Base-by-base conservation (phyloP, 257 asterid species). In the Thymus quinquecostatus region DNA sequence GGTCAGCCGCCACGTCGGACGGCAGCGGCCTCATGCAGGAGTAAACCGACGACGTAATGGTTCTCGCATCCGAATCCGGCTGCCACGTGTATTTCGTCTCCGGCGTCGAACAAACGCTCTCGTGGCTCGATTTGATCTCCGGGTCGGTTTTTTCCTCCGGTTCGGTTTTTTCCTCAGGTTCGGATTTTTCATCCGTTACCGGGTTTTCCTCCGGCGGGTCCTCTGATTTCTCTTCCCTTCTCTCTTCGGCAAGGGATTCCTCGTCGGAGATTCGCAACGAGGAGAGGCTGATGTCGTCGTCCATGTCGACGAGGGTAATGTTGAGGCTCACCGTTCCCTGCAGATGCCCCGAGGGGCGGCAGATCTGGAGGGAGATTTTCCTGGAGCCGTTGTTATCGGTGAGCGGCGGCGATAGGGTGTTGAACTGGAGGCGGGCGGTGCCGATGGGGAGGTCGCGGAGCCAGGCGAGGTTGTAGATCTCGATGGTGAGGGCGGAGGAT, bases 401-500 rank as follows among this genome's bases (percentile, higher is more conserved):
- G 27, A 81, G 75, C 27, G 89, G 87, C 1, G 89, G 93, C 1
- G 85, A 84, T 43, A 93, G 61, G 21, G 62, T 79, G 68, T 71
- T 75, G 79, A 93, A 53, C 64, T 59, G 48, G 60, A 93, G 83
- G 9, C 75, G 82, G 2, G 96, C 66, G 6, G 94, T 89, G 64
- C 98, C 98, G 7, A 93, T 81, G 8, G 97, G 98, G 28, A 87
- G 86, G 71, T 91, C 96, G 0, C 98, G 88, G 38, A 93, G 71
- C 96, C 97, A 89, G 0, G 96, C 92, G 10, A 91, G 87, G 12
- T 91, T 93, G 60, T 80, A 93, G 80, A 93, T 88, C 74, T 87
- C 97, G 13, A 93, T 75, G 1, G 80, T 85, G 21, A 93, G 41
- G 1, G 71, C 69, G 0, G 96, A 60, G 0, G 85, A 45, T 59